Evolutionary conservation across 2,329 filamentous ascomycete species (phyloP).

Genomic region (Chaetomium sp.): DNA sequence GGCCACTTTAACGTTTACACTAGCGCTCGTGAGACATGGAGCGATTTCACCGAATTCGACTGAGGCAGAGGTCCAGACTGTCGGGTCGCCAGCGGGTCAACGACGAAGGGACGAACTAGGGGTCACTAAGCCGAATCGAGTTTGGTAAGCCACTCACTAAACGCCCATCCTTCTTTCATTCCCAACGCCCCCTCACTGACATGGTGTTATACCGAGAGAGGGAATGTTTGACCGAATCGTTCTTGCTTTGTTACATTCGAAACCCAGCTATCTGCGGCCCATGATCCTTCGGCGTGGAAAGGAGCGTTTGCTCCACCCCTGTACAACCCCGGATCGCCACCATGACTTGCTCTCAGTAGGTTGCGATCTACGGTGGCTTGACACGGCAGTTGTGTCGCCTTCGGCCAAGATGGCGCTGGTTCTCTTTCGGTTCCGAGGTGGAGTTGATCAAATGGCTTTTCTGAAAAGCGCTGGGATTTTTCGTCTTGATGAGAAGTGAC

Average conservation of each 20-base stretch:
- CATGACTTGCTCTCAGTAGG: background rate
- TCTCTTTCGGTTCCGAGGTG: too few species aligned
- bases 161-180: background rate
- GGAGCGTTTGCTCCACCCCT: background rate
- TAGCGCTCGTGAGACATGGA: background rate
- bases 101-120: background rate
- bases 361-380: background rate
- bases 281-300: background rate
- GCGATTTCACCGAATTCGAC: background rate
- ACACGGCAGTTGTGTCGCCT: background rate
- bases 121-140: background rate
- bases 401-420: background rate
- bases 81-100: background rate
- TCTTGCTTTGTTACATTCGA: background rate
- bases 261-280: too few species aligned
- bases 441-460: background rate
- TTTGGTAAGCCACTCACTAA: background rate
- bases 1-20: too few species aligned
- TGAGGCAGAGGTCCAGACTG: background rate
- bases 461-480: background rate
- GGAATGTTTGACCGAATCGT: background rate
- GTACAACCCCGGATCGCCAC: background rate
- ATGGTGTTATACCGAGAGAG: background rate
- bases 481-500: background rate
- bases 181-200: background rate